Evolutionary conservation across 306 rosid species (phyloP).

Genomic region (Quercus gilva): DNA sequence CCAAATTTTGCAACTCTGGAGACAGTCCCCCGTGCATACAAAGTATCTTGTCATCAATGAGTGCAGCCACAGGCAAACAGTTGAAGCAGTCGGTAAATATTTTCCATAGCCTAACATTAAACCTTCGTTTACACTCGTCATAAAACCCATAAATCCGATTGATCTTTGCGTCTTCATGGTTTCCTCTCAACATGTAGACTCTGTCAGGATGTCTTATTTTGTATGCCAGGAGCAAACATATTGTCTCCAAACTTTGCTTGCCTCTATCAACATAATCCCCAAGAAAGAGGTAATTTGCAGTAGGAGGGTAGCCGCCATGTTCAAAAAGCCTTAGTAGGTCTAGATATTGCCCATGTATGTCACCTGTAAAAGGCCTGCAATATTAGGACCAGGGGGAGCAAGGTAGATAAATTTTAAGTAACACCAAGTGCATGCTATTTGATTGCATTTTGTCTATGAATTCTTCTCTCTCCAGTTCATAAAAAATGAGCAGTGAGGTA

Average conservation of each 20-base stretch:
- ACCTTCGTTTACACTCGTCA: constrained; percentile 87
- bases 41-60: constrained; percentile 64
- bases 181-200: constrained; percentile 69
- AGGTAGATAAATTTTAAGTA: constrained; percentile 1
- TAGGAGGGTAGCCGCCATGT: constrained; percentile 73
- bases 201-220: constrained; percentile 73
- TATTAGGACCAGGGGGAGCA: constrained; percentile 24
- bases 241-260: constrained; percentile 88
- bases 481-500: background rate
- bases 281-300: constrained; percentile 69
- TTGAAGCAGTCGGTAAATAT: constrained; percentile 82
- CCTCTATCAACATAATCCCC: constrained; percentile 93
- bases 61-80: constrained; percentile 83
- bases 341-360: constrained; percentile 83
- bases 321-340: constrained; percentile 75
- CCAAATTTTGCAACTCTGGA: constrained; percentile 64
- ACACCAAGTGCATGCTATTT: constrained; percentile 4
- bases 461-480: background rate
- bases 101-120: constrained; percentile 85
- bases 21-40: constrained; percentile 90
- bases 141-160: constrained; percentile 84
- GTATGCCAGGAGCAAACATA: constrained; percentile 80
- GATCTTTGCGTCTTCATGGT: constrained; percentile 90
- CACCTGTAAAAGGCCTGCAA: constrained; percentile 54
- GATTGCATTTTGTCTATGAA: background rate